These are phyloP conservation scores for Aaosphaeria arxii DNA, from an alignment of 2,329 filamentous ascomycete genomes.

Conservation along the genomic window DNA sequence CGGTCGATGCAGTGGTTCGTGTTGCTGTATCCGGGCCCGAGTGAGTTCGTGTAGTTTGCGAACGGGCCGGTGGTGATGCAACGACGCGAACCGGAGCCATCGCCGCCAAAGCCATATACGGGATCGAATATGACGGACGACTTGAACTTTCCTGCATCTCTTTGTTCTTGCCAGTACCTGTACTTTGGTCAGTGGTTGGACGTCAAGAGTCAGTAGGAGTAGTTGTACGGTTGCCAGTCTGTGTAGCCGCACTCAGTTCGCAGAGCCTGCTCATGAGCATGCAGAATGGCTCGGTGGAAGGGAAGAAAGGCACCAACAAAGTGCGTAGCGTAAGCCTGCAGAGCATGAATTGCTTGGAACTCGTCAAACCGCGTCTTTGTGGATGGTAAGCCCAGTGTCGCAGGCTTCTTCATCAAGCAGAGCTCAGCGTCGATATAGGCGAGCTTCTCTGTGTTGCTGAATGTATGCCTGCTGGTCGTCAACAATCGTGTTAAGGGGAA, in stretches of 20 bases:
- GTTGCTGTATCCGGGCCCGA: slow-evolving; percentile 9
- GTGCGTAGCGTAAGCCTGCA: slow-evolving; percentile 5
- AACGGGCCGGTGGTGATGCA: slow-evolving; percentile 19
- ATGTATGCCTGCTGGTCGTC: slow-evolving; percentile 8
- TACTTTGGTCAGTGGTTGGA: background rate
- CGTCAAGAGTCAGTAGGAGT: background rate
- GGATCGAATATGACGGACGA: slow-evolving; percentile 10
- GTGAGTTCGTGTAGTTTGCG: slow-evolving; percentile 11
- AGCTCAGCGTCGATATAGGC: slow-evolving; percentile 12
- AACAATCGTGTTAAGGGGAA: slow-evolving; percentile 4
- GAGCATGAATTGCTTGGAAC: slow-evolving; percentile 7
- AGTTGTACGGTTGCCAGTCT: slow-evolving; percentile 24
- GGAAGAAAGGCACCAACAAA: slow-evolving; percentile 30
- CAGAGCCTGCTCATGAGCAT: slow-evolving; percentile 29
- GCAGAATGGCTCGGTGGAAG: slow-evolving; percentile 34
- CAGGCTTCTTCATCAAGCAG: slow-evolving; percentile 12
- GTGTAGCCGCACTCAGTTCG: slow-evolving; percentile 29
- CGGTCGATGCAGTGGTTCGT: slow-evolving; percentile 20
- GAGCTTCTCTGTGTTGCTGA: slow-evolving; percentile 7
- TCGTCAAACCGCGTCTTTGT: slow-evolving; percentile 10
- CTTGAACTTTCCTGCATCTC: slow-evolving; percentile 16
- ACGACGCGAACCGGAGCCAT: slow-evolving; percentile 6
- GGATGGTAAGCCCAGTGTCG: slow-evolving; percentile 3
- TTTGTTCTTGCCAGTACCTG: slow-evolving; percentile 17
- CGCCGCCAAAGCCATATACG: slow-evolving; percentile 14